Base-by-base conservation (phyloP, 2,329 filamentous ascomycete species). In the Fusarium lyarnte region DNA sequence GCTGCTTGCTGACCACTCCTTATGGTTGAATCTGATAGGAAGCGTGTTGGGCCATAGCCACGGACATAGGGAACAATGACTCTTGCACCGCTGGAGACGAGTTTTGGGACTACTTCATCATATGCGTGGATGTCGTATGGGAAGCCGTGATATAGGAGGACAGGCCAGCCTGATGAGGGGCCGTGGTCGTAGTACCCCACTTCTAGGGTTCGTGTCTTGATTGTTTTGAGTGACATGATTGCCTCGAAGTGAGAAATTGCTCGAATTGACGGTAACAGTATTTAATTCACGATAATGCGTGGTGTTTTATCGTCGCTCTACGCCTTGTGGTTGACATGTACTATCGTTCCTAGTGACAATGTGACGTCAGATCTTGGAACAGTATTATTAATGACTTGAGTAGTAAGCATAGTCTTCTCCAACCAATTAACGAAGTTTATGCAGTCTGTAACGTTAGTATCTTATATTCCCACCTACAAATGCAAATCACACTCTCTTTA, bases 81-180 rank as follows among this genome's bases (percentile, higher is more conserved):
- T 16, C 64, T 23, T 13, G 64, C 64, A 9, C 55, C 63, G 0
- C 8, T 8, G 1, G 54, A 53, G 14, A 67, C 7, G 1, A 67
- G 35, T 8, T 35, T 53, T 3, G 54, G 64, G 0, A 33, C 25
- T 14, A 67, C 41, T n/a, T 62, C 14, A 9, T 67, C 63, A 5
- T 67, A 67, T 23, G 54, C 64, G 19, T 67, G 54, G 2, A 39
- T 47, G 6, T 67, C 63, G 4, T 67, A 67, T 2, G 64, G 64
- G 16, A 67, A 67, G n/a, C 64, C 64, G 6, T 67, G 64, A 14
- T 62, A 68, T 3, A 67, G 47, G 7, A 67, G n/a, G 7, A 68
- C 46, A 10, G 41, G 36, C 64, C 63, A 67, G 10, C 64, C 54
- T 27, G 46, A 53, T 5, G 41, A 25, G 0, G 41, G 25, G 19